phyloP scores from a whole-genome alignment of 805 yeast species.

The Yamadazyma phyllophila region DNA sequence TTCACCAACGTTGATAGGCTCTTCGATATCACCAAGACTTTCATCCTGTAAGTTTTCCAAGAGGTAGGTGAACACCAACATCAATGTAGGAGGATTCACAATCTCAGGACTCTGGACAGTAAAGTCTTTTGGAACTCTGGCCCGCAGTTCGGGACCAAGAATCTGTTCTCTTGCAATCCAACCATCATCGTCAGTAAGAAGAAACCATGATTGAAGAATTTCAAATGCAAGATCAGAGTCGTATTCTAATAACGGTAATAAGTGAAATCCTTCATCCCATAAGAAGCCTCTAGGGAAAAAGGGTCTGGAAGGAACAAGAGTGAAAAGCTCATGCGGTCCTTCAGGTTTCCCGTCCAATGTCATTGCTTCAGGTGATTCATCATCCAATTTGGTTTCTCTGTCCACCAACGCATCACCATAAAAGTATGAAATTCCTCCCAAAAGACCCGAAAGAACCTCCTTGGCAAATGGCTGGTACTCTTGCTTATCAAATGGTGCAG shows the following conservation, averaged over 20 bases:
- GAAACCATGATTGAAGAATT: conserved; percentile 84
- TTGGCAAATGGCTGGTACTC: conserved; percentile 60
- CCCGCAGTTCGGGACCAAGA: conserved; percentile 85
- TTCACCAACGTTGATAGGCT: conserved; percentile 24
- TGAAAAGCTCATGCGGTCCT: conserved; percentile 75
- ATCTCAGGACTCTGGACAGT: conserved; percentile 82
- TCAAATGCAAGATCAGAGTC: conserved; percentile 82
- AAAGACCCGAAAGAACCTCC: conserved; percentile 73
- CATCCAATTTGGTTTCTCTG: conserved; percentile 63
- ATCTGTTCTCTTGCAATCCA: conserved; percentile 98
- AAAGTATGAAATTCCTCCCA: conserved; percentile 89
- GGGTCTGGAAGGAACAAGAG: conserved; percentile 88
- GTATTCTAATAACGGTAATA: conserved; percentile 75
- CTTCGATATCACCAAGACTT: conserved; percentile 24
- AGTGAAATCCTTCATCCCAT: conserved; percentile 98
- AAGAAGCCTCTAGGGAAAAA: conserved; percentile 96
- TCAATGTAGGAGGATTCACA: conserved; percentile 94
- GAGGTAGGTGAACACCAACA: conserved; percentile 65
- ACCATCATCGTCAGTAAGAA: conserved; percentile 81
- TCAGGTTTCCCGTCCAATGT: conserved; percentile 57
- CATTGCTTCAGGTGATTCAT: conserved; percentile 52
- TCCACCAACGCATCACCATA: conserved; percentile 84
- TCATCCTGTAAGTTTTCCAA: conserved; percentile 30
- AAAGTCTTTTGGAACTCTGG: conserved; percentile 81
- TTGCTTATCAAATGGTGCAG: conserved; percentile 50